Conservation (phyloP, 345 rosid species). For the Linum usitatissimum region DNA sequence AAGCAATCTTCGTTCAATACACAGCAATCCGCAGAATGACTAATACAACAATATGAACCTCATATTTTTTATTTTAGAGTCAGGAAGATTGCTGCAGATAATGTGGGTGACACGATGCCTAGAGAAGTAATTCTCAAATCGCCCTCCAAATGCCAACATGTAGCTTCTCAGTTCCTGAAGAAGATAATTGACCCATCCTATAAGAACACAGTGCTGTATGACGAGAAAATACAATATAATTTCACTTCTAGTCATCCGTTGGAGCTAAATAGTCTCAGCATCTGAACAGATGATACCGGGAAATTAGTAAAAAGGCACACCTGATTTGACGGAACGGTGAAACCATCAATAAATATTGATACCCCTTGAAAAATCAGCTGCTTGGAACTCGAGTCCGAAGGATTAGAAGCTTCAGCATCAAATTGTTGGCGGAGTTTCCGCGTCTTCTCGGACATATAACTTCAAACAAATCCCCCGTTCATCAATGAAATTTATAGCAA, state of each 20-base stretch:
- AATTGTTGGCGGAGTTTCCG: constrained; percentile 71
- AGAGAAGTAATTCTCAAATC: constrained; percentile 77
- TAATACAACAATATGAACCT: constrained; percentile 33
- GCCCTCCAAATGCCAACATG: constrained; percentile 70
- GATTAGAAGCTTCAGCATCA: constrained; percentile 44
- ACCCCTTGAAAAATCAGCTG: constrained; percentile 67
- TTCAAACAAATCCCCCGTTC: constrained; percentile 22
- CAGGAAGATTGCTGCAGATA: constrained; percentile 83
- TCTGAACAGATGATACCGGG: neutral
- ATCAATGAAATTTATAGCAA: constrained; percentile 6
- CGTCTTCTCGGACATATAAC: constrained; percentile 81
- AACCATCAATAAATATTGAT: constrained; percentile 91
- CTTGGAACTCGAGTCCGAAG: constrained; percentile 34
- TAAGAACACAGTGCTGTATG: neutral
- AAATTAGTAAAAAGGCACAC: constrained; percentile 17
- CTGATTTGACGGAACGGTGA: constrained; percentile 86
- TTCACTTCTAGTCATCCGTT: neutral
- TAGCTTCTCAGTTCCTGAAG: constrained; percentile 60
- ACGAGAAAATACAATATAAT: neutral
- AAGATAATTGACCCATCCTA: neutral
- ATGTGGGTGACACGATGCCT: constrained; percentile 78
- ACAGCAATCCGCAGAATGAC: neutral
- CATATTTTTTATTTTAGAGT: constrained; percentile 73
- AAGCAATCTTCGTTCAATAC: neutral
- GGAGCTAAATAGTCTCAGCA: neutral